Percentiles rank a stretch among this genome's conserved stretches.
These are phyloP conservation scores for Neonectria neomacrospora DNA, from an alignment of 2,329 filamentous ascomycete genomes.

Conservation along the genomic window DNA sequence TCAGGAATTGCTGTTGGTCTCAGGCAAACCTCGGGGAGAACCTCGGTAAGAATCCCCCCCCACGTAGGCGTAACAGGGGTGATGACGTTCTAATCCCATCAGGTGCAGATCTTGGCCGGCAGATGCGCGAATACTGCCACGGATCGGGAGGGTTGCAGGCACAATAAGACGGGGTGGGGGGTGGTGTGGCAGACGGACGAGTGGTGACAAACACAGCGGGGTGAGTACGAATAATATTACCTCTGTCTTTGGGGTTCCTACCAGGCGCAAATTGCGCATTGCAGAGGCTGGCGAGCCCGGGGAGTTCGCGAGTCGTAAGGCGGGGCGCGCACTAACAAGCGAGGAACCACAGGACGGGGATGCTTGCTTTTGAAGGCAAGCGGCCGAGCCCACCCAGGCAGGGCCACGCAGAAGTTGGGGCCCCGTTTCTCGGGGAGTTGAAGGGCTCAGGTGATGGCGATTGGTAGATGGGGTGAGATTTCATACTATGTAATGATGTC, in stretches of 20 bases:
- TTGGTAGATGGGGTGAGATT: slow-evolving; percentile 31
- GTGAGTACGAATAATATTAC: slow-evolving; percentile 18
- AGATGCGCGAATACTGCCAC: slow-evolving; percentile 31
- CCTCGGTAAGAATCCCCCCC: slow-evolving; percentile 28
- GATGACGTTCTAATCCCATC: slow-evolving; percentile 35
- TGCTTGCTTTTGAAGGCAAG: slow-evolving; percentile 34
- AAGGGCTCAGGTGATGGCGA: slow-evolving; percentile 21
- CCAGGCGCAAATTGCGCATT: slow-evolving; percentile 4
- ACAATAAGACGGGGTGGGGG: slow-evolving; percentile 8
- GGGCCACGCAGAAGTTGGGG: slow-evolving; percentile 26
- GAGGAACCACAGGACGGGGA: slow-evolving; percentile 35
- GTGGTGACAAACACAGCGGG: slow-evolving; percentile 16
- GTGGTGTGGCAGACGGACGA: slow-evolving; percentile 11
- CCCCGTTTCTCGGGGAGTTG: slow-evolving; percentile 42
- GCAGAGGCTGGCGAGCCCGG: slow-evolving; percentile 5
- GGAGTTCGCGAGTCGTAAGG: slow-evolving; percentile 21
- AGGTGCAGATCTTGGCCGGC: slow-evolving; percentile 41
- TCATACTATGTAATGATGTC: slow-evolving; percentile 29
- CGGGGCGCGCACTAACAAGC: slow-evolving; percentile 27
- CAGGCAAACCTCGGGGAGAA: slow-evolving; percentile 25
- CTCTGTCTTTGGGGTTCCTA: slow-evolving; percentile 1
- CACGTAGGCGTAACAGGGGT: slow-evolving; percentile 30
- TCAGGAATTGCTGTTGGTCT: slow-evolving; percentile 30
- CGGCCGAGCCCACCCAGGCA: slow-evolving; percentile 18
- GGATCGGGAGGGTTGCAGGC: slow-evolving; percentile 15